phyloP scores from a whole-genome alignment of 768 basidiomycete genomes.

The Russula emetica region DNA sequence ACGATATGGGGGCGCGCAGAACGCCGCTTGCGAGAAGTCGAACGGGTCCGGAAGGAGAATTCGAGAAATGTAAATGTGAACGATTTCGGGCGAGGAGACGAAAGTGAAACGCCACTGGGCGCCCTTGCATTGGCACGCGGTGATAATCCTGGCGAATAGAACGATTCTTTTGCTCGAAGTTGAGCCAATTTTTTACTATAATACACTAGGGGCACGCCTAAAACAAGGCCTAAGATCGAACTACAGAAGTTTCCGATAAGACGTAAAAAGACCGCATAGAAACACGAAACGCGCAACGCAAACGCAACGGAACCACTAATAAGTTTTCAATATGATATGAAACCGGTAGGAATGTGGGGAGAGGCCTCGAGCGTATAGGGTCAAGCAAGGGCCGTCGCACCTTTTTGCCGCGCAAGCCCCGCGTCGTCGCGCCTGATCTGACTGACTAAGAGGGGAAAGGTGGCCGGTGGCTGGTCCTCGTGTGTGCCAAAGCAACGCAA shows the following conservation, averaged over 20 bases:
- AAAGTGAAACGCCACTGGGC: not conserved
- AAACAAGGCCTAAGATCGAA: not conserved
- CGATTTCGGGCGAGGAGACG: not conserved
- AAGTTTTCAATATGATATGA: not conserved
- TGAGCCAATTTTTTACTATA: not conserved
- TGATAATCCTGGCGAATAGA: not conserved
- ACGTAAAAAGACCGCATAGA: not conserved
- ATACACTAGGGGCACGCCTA: not conserved
- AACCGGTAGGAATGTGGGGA: not conserved
- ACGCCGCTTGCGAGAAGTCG: not conserved
- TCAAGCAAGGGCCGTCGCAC: not conserved
- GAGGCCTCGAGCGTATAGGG: not conserved
- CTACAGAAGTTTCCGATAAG: not conserved
- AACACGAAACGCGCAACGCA: not conserved
- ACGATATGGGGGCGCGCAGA: not conserved
- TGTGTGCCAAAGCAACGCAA: not conserved
- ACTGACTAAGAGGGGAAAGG: not conserved
- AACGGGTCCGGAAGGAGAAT: not conserved
- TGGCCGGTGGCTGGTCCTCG: not conserved
- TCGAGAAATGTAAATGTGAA: not conserved
- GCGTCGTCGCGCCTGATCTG: not conserved
- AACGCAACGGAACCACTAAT: not conserved
- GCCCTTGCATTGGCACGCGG: not conserved
- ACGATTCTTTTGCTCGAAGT: not conserved
- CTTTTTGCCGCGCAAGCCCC: not conserved